A percentile compares a stretch with the other conserved stretches of the same genome.
Evolutionary conservation across 2,329 filamentous ascomycete species (phyloP).

Genomic region (Botrytis aclada): DNA sequence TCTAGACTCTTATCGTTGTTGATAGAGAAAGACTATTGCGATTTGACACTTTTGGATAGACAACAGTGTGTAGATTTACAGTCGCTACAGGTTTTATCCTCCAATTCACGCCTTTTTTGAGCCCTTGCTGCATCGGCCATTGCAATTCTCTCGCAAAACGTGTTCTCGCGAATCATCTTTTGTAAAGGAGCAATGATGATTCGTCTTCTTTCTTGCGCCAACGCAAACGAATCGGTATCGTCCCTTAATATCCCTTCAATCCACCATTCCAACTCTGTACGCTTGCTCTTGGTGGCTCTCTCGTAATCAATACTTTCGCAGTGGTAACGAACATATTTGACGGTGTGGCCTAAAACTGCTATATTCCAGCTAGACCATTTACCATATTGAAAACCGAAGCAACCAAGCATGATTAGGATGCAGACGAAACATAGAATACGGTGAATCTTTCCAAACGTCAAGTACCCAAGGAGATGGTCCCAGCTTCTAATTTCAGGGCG

Average conservation of each 20-base stretch:
- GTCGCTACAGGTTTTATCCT: neutral
- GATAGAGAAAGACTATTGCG: neutral
- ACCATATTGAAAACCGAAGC: neutral
- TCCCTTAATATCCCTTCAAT: neutral
- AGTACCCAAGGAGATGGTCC: neutral
- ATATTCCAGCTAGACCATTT: accelerated
- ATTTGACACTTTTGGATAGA: neutral
- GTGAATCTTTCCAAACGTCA: neutral
- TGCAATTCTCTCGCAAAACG: neutral
- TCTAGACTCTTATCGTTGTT: neutral
- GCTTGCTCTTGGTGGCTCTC: neutral
- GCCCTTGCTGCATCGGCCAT: neutral
- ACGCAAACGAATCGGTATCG: neutral
- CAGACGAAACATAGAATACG: neutral
- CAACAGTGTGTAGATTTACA: neutral
- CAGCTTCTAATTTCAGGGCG: neutral
- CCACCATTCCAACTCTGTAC: neutral
- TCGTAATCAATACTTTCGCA: neutral
- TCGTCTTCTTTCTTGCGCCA: neutral
- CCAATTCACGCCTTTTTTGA: neutral
- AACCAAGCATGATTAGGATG: accelerated
- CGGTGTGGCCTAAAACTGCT: accelerated
- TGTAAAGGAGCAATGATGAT: neutral
- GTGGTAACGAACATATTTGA: neutral
- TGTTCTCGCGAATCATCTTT: neutral